Evolutionary conservation across 371 early-diverging fungal genomes (phyloP).

Genomic region (Parasitella parasitica): DNA sequence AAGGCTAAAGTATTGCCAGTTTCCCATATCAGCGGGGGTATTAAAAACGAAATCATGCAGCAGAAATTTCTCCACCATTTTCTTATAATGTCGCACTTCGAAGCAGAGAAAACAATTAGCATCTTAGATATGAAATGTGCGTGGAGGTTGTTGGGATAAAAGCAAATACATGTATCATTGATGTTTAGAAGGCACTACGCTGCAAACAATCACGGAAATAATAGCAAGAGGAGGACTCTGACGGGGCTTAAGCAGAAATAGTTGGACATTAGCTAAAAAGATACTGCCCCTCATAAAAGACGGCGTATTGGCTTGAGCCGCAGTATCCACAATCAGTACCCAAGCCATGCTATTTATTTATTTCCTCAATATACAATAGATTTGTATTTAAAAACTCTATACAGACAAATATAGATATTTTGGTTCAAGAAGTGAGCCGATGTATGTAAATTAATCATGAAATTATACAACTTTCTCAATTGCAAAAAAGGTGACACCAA

Average conservation of each 20-base stretch:
- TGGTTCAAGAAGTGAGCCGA: not conserved
- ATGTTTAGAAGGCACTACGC: not conserved
- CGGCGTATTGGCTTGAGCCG: not conserved
- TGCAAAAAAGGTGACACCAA: not conserved
- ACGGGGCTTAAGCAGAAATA: not conserved
- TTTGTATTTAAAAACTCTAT: not conserved
- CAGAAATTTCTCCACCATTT: too few relatives aligned
- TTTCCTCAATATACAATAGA: not conserved
- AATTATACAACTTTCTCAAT: not conserved
- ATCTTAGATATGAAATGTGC: slow-evolving; percentile 13
- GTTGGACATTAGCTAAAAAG: too few relatives aligned
- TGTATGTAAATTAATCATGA: not conserved
- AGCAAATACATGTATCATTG: not conserved
- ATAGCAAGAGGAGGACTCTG: not conserved
- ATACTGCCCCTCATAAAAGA: too few relatives aligned
- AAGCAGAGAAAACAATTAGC: slow-evolving; percentile 51
- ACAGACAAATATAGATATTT: not conserved
- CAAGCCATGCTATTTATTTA: not conserved
- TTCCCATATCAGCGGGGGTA: slow-evolving; percentile 27
- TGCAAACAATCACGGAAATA: not conserved
- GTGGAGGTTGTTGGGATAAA: not conserved
- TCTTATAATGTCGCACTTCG: slow-evolving; percentile 31
- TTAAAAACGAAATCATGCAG: too few relatives aligned
- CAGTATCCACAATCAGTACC: not conserved
- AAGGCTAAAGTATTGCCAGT: slow-evolving; percentile 58